Evolutionary conservation across 2,329 filamentous ascomycete species (phyloP).

Genomic region (Claviceps purpurea): DNA sequence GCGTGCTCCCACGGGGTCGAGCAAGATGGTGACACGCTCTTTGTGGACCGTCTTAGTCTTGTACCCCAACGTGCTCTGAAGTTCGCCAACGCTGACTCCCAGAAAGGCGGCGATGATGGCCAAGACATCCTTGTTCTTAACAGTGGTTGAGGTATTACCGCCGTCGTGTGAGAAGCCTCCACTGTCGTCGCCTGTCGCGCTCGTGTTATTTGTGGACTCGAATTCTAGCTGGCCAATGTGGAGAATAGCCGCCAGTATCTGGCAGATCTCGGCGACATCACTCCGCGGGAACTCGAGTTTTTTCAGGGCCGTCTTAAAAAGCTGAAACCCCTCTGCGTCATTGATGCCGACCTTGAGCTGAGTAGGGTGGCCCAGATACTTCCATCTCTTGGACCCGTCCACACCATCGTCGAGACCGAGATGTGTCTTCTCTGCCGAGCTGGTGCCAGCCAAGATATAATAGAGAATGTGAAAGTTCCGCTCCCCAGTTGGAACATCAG

Average conservation of each 20-base stretch:
- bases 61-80: conserved; percentile 83
- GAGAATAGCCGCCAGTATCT: conserved; percentile 85
- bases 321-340: conserved; percentile 85
- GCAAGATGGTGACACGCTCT: conserved; percentile 96
- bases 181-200: conserved; percentile 72
- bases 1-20: conserved; percentile 80
- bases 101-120: conserved; percentile 86
- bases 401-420: conserved; percentile 44
- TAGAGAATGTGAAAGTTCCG: conserved; percentile 94
- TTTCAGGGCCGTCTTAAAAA: conserved; percentile 90
- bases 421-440: conserved; percentile 77
- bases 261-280: conserved; percentile 94
- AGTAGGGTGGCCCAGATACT: conserved; percentile 89
- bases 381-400: conserved; percentile 66
- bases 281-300: conserved; percentile 88
- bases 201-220: conserved; percentile 65
- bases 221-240: conserved; percentile 97
- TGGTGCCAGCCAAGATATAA: conserved; percentile 88
- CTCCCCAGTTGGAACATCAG: conserved; percentile 86
- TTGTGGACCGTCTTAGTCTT: conserved; percentile 94
- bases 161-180: conserved; percentile 95
- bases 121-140: conserved; percentile 87
- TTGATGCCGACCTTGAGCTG: conserved; percentile 97
- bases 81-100: conserved; percentile 64
- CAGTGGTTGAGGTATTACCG: conserved; percentile 68